Evolutionary conservation across 2,329 filamentous ascomycete species (phyloP).

Genomic region (Arthrobotrys iridis): DNA sequence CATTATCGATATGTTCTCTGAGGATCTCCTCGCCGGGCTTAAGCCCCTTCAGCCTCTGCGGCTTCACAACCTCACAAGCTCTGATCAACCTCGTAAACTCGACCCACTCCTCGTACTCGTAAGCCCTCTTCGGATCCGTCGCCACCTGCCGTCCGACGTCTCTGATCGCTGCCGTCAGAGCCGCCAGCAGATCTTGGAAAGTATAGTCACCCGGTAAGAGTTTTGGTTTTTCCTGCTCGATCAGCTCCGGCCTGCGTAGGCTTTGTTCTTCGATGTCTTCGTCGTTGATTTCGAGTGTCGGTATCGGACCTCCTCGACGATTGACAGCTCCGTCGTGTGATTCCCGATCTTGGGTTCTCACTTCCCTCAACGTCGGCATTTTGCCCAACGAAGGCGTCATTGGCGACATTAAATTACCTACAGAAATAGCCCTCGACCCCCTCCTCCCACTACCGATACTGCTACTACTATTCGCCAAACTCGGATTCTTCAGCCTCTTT

Average conservation of each 20-base stretch:
- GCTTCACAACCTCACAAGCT: constrained; percentile 60
- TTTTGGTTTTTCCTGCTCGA: constrained; percentile 19
- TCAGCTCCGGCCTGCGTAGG: neutral
- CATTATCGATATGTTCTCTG: constrained; percentile 39
- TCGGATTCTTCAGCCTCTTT: constrained; percentile 53
- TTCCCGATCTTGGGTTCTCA: neutral
- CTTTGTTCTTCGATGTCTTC: constrained; percentile 21
- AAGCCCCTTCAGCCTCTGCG: constrained; percentile 68
- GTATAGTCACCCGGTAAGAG: constrained; percentile 43
- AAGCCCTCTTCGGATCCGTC: constrained; percentile 69
- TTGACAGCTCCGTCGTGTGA: neutral
- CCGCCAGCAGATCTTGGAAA: constrained; percentile 36
- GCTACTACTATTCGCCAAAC: constrained; percentile 58
- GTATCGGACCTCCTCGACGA: neutral
- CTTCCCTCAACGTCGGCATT: constrained; percentile 11
- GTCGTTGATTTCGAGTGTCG: constrained; percentile 6
- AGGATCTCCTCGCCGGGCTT: constrained; percentile 46
- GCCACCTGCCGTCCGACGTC: constrained; percentile 32
- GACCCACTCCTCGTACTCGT: constrained; percentile 86
- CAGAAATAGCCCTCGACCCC: neutral
- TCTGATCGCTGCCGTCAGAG: constrained; percentile 26
- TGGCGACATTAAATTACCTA: neutral
- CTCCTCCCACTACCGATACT: constrained; percentile 37
- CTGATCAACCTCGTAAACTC: constrained; percentile 80
- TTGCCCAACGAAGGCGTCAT: neutral